Conservation (phyloP, 495 filamentous ascomycete genomes). For the Penicillium pulvis region DNA sequence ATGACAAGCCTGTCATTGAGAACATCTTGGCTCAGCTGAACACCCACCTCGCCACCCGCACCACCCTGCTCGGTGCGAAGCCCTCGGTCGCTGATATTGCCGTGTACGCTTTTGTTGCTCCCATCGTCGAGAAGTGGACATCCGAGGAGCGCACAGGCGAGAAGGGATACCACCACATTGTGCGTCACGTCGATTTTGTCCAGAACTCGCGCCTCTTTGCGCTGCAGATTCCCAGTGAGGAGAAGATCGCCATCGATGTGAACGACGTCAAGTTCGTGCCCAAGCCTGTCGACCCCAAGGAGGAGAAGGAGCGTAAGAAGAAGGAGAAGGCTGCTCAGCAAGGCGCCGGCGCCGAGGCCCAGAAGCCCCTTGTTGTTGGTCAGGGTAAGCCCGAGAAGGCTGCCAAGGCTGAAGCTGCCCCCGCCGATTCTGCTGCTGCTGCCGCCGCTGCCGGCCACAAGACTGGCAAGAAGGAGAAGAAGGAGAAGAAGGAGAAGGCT, state of each 20-base stretch:
- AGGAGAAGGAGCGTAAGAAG: constrained; percentile 87
- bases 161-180: constrained; percentile 86
- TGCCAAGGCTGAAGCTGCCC: constrained; percentile 32
- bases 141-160: constrained; percentile 89
- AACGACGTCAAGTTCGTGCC: constrained; percentile 81
- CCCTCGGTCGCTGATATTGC: constrained; percentile 88
- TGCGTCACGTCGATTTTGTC: constrained; percentile 90
- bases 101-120: constrained; percentile 78
- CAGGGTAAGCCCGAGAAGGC: constrained; percentile 54
- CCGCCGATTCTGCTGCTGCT: constrained; percentile 42
- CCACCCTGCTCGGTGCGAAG: constrained; percentile 87
- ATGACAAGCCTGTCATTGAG: constrained; percentile 53
- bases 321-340: constrained; percentile 74
- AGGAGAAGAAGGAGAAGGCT: constrained; percentile 82
- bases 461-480: constrained; percentile 64
- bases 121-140: constrained; percentile 76
- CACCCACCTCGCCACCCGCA: constrained; percentile 81
- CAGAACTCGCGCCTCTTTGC: constrained; percentile 83
- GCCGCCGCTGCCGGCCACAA: constrained; percentile 44
- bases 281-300: constrained; percentile 78
- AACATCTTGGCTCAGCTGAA: constrained; percentile 73
- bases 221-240: constrained; percentile 65
- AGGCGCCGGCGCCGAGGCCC: constrained; percentile 36
- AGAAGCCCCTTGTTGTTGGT: constrained; percentile 41
- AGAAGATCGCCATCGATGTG: constrained; percentile 80